Percentiles rank a stretch among this genome's conserved stretches.
phyloP scores from a whole-genome alignment of 495 filamentous ascomycete genomes.

The Choiromyces venosus region DNA sequence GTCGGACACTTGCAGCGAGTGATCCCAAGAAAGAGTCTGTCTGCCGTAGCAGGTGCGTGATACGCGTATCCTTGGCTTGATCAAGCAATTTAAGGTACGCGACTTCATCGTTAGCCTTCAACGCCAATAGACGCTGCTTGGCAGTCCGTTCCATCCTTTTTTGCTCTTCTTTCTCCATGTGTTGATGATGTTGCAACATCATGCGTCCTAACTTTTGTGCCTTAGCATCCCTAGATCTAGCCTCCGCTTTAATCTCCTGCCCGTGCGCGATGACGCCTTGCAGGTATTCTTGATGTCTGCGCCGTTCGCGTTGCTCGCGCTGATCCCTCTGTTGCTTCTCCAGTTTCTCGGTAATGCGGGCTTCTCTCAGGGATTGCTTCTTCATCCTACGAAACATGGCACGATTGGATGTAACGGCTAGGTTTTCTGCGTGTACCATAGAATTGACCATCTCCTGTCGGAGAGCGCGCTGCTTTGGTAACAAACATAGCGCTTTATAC shows the following conservation, averaged over 20 bases:
- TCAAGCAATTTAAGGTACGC: conserved; percentile 94
- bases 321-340: conserved; percentile 98
- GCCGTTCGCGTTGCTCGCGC: conserved; percentile 86
- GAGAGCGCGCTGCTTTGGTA: conserved; percentile 76
- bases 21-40: conserved; percentile 96
- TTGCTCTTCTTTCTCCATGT: conserved; percentile 98
- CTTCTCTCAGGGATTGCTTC: conserved; percentile 93
- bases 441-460: conserved; percentile 79
- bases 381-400: conserved; percentile 85
- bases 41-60: conserved; percentile 90
- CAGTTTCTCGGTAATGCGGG: conserved; percentile 92
- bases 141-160: conserved; percentile 93
- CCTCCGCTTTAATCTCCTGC: conserved; percentile 57
- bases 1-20: conserved; percentile 84
- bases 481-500: conserved; percentile 74
- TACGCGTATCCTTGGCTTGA: conserved; percentile 98
- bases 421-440: conserved; percentile 87
- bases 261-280: conserved; percentile 64
- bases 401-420: conserved; percentile 91
- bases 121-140: conserved; percentile 96
- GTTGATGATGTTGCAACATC: conserved; percentile 82
- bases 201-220: conserved; percentile 77
- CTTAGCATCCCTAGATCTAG: conserved; percentile 51
- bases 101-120: conserved; percentile 98
- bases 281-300: conserved; percentile 89